Base-by-base conservation (phyloP, 805 yeast genomes). In the Scheffersomyces spartinae region DNA sequence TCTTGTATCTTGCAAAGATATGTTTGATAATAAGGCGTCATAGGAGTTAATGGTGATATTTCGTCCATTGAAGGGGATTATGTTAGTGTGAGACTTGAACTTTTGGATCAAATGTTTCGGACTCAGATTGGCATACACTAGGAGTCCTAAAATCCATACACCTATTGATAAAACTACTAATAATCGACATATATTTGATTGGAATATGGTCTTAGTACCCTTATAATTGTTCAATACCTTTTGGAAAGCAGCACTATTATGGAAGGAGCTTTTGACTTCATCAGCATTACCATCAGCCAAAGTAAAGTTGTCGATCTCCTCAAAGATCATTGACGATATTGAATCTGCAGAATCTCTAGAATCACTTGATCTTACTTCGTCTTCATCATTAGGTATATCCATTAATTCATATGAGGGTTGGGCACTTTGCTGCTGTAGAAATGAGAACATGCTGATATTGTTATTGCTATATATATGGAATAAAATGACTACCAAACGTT, bases 41-140 rank as follows among this genome's bases (percentile, higher is more conserved):
- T 53, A 60, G 4, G 31, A 24, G 23, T 50, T 50, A 16, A 60
- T 36, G 1, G 55, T 45, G n/a, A 52, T 33, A 29, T 56, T 56
- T 17, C 40, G 34, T 15, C 49, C 49, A 20, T 42, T 39, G 15
- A 47, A 30, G 13, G 26, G 32, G 15, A 36, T 38, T 4, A 46
- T 34, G 26, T 35, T 38, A 4, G 55, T 42, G 4, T 35, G 31
- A 35, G 39, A 29, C 1, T 47, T 35, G 7, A 46, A 42, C 19
- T 49, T 43, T 25, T 30, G 37, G 20, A 39, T 34, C 20, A 33
- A 16, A 15, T 30, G 30, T 15, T 25, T 17, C 2, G 11, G 21
- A 9, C 11, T 13, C 11, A 6, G 9, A 6, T 13, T 13, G n/a
- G 12, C 11, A n/a, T 19, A 19, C 7, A 19, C 9, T 3, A 52